Percentiles rank a stretch among this genome's conserved stretches.
Conservation (phyloP, 1,284 basidiomycete species). For the Microbotryum saponariae region DNA sequence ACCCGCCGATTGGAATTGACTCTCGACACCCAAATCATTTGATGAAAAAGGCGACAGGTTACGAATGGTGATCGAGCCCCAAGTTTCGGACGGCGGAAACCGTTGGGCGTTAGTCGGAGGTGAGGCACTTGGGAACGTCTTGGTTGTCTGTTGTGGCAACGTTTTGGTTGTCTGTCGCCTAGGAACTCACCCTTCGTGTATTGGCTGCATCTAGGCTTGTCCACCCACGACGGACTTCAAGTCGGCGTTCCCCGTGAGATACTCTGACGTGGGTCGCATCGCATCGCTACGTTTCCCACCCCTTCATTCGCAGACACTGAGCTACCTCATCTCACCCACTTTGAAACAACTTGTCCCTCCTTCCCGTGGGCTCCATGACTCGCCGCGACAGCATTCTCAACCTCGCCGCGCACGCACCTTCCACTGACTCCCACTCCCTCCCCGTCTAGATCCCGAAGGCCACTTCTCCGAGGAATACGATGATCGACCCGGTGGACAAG, state of each 20-base stretch:
- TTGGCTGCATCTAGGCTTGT: constrained; percentile 61
- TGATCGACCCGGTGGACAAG: constrained; percentile 58
- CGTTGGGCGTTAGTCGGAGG: constrained; percentile 57
- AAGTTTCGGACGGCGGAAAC: constrained; percentile 61
- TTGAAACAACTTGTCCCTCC: constrained; percentile 58
- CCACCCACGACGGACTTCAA: constrained; percentile 78
- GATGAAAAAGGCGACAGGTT: no score
- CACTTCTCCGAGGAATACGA: constrained; percentile 44
- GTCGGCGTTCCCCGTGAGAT: constrained; percentile 73
- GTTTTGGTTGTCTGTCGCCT: constrained; percentile 1
- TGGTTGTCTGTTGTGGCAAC: constrained; percentile 7
- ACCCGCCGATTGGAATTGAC: no score
- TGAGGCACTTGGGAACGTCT: constrained; percentile 37
- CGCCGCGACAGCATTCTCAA: constrained; percentile 80
- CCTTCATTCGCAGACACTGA: no score
- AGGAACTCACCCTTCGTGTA: not conserved
- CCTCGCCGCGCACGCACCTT: constrained; percentile 77
- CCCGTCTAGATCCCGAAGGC: constrained; percentile 70
- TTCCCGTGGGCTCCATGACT: constrained; percentile 85
- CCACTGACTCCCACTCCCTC: constrained; percentile 59
- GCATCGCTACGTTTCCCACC: not conserved
- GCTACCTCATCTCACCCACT: no score
- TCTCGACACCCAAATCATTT: no score
- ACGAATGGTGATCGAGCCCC: no score
- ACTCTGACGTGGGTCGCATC: constrained; percentile 51